phyloP scores from a whole-genome alignment of 2,329 filamentous ascomycete species.

The Colletotrichum neosansevieriae region DNA sequence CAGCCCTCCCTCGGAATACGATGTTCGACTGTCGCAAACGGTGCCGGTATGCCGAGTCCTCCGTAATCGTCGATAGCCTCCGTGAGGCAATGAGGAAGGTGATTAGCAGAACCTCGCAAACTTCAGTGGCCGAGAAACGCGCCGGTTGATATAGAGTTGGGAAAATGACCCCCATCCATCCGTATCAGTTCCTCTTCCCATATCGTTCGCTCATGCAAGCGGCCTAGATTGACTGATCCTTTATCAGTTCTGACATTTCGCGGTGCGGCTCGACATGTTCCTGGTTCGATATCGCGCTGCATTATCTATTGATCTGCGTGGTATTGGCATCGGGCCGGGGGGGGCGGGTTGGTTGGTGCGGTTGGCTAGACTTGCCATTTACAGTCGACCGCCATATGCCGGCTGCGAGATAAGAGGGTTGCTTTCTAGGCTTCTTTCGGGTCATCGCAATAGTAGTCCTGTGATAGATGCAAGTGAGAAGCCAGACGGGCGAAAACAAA shows the following conservation, averaged over 20 bases:
- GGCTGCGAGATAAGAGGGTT: slow-evolving; percentile 38
- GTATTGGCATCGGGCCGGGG: slow-evolving; percentile 22
- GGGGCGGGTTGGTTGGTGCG: neutral
- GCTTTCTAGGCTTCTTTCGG: slow-evolving; percentile 27
- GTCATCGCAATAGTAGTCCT: neutral
- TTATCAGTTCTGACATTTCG: slow-evolving; percentile 8
- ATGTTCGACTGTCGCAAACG: neutral
- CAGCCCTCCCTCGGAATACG: slow-evolving; percentile 2
- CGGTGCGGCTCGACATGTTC: neutral
- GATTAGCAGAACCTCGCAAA: neutral
- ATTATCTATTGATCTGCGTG: slow-evolving; percentile 39
- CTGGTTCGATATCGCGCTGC: slow-evolving; percentile 29
- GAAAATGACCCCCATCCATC: neutral
- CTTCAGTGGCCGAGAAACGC: neutral
- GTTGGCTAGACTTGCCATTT: slow-evolving; percentile 30
- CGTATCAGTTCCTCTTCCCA: neutral
- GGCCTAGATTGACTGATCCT: neutral
- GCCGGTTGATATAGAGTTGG: neutral
- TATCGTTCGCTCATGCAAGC: slow-evolving; percentile 2
- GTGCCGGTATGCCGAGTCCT: slow-evolving; percentile 33
- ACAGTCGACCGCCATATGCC: slow-evolving; percentile 4
- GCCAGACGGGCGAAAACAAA: neutral
- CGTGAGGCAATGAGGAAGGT: neutral
- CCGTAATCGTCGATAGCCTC: neutral
- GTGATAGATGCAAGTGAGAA: slow-evolving; percentile 11